These are phyloP conservation scores for Endothia cerciana DNA, from an alignment of 2,329 filamentous ascomycete species.

Conservation along the genomic window DNA sequence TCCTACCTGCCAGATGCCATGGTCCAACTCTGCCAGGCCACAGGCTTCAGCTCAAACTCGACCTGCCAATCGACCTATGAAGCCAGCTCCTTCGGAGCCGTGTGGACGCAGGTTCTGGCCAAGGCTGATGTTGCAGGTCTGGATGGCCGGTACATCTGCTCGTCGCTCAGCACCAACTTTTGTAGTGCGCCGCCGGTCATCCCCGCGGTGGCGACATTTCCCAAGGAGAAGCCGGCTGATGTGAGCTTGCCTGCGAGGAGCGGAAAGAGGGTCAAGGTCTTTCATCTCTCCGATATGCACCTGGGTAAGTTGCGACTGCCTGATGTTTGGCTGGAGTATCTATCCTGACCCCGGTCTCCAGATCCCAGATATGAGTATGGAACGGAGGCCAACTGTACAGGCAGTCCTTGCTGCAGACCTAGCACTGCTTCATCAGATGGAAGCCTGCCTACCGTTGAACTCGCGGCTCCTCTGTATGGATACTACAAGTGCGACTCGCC, in stretches of 20 bases:
- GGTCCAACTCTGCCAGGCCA: constrained; percentile 53
- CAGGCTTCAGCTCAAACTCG: constrained; percentile 48
- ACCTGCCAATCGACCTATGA: constrained; percentile 53
- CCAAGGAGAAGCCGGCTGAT: constrained; percentile 57
- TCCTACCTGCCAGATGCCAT: constrained; percentile 53
- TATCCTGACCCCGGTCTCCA: neutral
- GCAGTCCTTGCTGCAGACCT: constrained; percentile 55
- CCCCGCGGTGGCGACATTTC: constrained; percentile 53
- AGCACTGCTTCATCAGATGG: constrained; percentile 41
- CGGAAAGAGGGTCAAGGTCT: constrained; percentile 57
- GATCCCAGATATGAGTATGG: constrained; percentile 57
- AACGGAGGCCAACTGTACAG: constrained; percentile 57
- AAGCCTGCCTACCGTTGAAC: constrained; percentile 44
- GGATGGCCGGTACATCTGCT: constrained; percentile 62
- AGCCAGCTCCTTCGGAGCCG: constrained; percentile 52
- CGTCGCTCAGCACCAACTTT: constrained; percentile 49
- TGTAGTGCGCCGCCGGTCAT: constrained; percentile 51
- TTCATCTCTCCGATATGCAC: constrained; percentile 60
- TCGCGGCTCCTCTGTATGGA: constrained; percentile 58
- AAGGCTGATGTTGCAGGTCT: constrained; percentile 56
- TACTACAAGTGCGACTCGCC: constrained; percentile 61
- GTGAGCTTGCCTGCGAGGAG: constrained; percentile 48
- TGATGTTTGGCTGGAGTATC: neutral
- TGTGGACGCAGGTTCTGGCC: constrained; percentile 61
- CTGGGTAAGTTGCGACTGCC: constrained; percentile 38